phyloP scores from a whole-genome alignment of 2,329 filamentous ascomycete species.

The Colletotrichum lini region DNA sequence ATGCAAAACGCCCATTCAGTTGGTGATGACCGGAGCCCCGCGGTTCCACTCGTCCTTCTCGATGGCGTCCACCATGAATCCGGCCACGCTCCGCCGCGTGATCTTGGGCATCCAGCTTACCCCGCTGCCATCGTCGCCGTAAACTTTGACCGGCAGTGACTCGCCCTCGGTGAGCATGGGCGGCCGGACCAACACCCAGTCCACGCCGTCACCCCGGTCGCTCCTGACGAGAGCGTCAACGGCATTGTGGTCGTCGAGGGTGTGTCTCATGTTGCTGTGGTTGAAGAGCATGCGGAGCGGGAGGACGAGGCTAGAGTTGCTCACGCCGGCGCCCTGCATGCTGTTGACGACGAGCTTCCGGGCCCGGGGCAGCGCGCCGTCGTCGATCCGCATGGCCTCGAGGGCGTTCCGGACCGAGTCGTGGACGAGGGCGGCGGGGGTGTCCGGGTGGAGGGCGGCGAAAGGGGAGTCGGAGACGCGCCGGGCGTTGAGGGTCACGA shows the following conservation, averaged over 20 bases:
- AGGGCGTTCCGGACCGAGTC: conserved; percentile 56
- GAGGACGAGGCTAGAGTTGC: conserved; percentile 57
- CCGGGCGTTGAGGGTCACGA: conserved; percentile 64
- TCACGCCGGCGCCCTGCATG: conserved; percentile 64
- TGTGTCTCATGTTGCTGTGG: conserved; percentile 61
- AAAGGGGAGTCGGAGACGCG: conserved; percentile 64
- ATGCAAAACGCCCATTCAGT: conserved; percentile 49
- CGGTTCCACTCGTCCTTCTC: conserved; percentile 59
- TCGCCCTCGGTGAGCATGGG: conserved; percentile 59
- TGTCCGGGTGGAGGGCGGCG: conserved; percentile 53
- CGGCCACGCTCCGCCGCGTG: conserved; percentile 58
- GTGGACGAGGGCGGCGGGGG: conserved; percentile 61
- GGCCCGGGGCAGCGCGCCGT: conserved; percentile 42
- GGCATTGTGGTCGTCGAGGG: conserved; percentile 62
- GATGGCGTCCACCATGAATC: conserved; percentile 60
- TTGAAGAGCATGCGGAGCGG: conserved; percentile 61
- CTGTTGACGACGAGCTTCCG: conserved; percentile 64
- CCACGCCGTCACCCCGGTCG: conserved; percentile 46
- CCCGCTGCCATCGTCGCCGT: conserved; percentile 58
- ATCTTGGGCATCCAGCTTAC: conserved; percentile 56
- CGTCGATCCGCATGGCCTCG: conserved; percentile 53
- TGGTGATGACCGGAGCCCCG: conserved; percentile 62
- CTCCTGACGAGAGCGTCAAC: conserved; percentile 59
- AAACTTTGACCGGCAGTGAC: conserved; percentile 54
- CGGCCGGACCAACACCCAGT: conserved; percentile 62